These are phyloP conservation scores for Fragaria nilgerrensis DNA, from an alignment of 306 rosid genomes.

Conservation along the genomic window DNA sequence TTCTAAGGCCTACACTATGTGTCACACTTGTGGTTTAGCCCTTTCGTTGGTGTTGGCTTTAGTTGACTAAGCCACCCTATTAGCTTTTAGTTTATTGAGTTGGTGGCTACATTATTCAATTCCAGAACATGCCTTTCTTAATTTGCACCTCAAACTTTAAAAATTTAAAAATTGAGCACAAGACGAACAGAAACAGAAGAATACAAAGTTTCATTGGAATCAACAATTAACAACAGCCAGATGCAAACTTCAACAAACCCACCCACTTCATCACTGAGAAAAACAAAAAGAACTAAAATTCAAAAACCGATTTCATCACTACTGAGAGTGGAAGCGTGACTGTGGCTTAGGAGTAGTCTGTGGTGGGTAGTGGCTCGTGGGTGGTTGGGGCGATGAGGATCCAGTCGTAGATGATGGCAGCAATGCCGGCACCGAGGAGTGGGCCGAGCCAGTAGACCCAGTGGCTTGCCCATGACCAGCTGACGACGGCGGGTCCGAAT, in stretches of 20 bases:
- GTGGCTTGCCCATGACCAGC: conserved; percentile 68
- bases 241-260: conserved; percentile 26
- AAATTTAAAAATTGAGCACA: conserved; percentile 11
- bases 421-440: conserved; percentile 55
- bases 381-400: conserved; percentile 53
- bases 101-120: conserved; percentile 2
- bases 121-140: not conserved
- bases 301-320: conserved; percentile 14
- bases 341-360: conserved; percentile 29
- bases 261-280: not conserved
- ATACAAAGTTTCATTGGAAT: conserved; percentile 24
- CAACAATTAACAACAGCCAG: conserved; percentile 30
- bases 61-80: not conserved
- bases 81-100: not conserved
- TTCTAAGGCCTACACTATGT: not conserved
- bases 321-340: not conserved
- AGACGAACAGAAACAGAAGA: conserved; percentile 23
- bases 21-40: not conserved
- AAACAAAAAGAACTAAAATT: conserved; percentile 1
- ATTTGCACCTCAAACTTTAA: not conserved
- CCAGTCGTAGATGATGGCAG: conserved; percentile 52
- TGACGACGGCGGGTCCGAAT: conserved; percentile 77
- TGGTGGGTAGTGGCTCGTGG: conserved; percentile 52
- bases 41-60: not conserved
- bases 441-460: conserved; percentile 88